A percentile compares a stretch with the other conserved stretches of the same genome.
These are phyloP conservation scores for Chlorella vulgaris DNA, from an alignment of 139 green algal genomes.

Conservation along the genomic window DNA sequence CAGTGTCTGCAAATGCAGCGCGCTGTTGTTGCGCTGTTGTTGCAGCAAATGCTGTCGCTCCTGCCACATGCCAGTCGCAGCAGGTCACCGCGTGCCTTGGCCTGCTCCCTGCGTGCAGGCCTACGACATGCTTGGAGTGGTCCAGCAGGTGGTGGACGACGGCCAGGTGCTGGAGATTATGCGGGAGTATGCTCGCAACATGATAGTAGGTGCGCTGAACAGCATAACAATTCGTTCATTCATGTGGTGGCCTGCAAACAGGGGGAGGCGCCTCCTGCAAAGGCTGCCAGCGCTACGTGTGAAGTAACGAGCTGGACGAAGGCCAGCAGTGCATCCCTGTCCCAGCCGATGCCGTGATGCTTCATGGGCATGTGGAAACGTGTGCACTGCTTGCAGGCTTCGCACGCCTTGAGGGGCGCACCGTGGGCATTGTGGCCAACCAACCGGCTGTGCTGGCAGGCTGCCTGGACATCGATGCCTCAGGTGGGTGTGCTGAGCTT, in stretches of 20 bases:
- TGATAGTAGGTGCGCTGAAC: constrained; percentile 42
- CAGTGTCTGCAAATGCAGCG: background rate
- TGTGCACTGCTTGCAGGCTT: too few relatives aligned
- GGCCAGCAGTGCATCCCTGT: too few relatives aligned
- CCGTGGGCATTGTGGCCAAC: constrained; percentile 76
- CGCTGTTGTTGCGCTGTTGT: background rate
- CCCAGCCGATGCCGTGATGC: too few relatives aligned
- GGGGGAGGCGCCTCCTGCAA: too few relatives aligned
- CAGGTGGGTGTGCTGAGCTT: constrained; percentile 27
- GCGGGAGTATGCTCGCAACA: constrained; percentile 64
- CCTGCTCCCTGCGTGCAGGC: background rate
- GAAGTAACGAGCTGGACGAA: too few relatives aligned
- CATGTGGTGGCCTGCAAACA: too few relatives aligned
- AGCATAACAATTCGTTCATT: too few relatives aligned
- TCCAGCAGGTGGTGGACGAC: constrained; percentile 61
- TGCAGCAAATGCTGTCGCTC: too few relatives aligned
- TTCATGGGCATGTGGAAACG: too few relatives aligned
- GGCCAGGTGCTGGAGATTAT: constrained; percentile 71
- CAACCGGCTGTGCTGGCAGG: constrained; percentile 68
- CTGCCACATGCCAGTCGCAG: too few relatives aligned
- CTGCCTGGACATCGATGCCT: constrained; percentile 77
- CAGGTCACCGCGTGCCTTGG: too few relatives aligned
- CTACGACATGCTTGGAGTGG: constrained; percentile 70
- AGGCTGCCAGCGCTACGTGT: too few relatives aligned
- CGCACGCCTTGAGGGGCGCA: constrained; percentile 55